These are phyloP conservation scores for Dillenia turbinata DNA, from an alignment of 164 flowering plant genomes.

Conservation along the genomic window DNA sequence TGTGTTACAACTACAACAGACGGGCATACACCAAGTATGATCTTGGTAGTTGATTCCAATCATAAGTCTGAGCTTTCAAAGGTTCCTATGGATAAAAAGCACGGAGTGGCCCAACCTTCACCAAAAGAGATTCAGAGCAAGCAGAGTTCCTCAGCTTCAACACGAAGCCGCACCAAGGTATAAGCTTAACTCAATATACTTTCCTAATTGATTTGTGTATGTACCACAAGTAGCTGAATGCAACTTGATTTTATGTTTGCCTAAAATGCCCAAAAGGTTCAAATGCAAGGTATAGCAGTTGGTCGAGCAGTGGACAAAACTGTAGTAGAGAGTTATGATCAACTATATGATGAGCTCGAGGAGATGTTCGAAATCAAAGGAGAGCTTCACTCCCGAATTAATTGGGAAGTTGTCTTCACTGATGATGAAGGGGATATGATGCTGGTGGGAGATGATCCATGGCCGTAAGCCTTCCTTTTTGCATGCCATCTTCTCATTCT, in stretches of 20 bases:
- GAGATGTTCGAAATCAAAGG: slow-evolving; percentile 80
- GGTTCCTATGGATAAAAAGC: slow-evolving; percentile 40
- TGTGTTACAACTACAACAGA: slow-evolving; percentile 18
- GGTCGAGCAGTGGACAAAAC: slow-evolving; percentile 89
- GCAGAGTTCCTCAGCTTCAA: slow-evolving; percentile 26
- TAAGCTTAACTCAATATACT: not conserved
- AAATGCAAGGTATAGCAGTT: slow-evolving; percentile 91
- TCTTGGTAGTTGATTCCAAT: slow-evolving; percentile 50
- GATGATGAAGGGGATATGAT: slow-evolving; percentile 96
- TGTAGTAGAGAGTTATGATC: slow-evolving; percentile 56
- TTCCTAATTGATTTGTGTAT: not conserved
- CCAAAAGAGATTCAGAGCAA: slow-evolving; percentile 50
- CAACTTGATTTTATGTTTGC: not conserved
- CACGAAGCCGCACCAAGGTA: slow-evolving; percentile 92
- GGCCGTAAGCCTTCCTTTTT: slow-evolving; percentile 38
- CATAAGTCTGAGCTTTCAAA: slow-evolving; percentile 46
- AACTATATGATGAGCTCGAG: slow-evolving; percentile 74
- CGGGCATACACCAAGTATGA: slow-evolving; percentile 18
- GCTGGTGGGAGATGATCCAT: slow-evolving; percentile 91
- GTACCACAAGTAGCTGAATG: not conserved
- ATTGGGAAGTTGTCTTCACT: slow-evolving; percentile 84
- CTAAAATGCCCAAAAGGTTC: slow-evolving; percentile 46
- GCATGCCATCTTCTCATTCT: not conserved
- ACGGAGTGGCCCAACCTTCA: slow-evolving; percentile 23
- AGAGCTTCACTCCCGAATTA: slow-evolving; percentile 48